phyloP scores from a whole-genome alignment of 139 green algal species.

The Medakamo hakoo region DNA sequence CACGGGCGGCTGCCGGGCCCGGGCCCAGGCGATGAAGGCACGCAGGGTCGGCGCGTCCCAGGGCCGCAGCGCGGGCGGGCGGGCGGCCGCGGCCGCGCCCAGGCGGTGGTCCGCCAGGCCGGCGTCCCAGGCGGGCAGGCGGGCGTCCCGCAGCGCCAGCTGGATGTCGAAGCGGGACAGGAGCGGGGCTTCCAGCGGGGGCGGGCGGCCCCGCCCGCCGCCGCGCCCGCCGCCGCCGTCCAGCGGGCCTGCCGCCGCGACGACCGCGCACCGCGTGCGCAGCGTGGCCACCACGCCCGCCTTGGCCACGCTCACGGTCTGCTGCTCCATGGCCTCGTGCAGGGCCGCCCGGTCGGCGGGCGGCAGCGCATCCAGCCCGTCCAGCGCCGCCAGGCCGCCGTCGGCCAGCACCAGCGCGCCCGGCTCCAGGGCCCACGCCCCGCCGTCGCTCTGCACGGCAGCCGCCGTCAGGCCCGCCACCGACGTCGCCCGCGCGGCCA shows the following conservation, averaged over 20 bases:
- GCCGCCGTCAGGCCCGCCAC: constrained; percentile 64
- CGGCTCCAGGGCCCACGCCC: constrained; percentile 71
- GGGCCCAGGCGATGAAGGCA: constrained; percentile 60
- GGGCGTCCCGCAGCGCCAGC: constrained; percentile 50
- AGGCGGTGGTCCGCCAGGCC: constrained; percentile 61
- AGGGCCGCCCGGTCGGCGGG: constrained; percentile 60
- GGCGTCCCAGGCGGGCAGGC: constrained; percentile 43
- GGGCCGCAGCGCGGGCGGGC: constrained; percentile 2
- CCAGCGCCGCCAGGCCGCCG: constrained; percentile 77
- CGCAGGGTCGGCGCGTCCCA: constrained; percentile 46
- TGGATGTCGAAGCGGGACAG: constrained; percentile 86
- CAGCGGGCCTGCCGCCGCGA: constrained; percentile 21
- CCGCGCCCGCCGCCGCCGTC: not conserved
- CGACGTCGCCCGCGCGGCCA: constrained; percentile 47
- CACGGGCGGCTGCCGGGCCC: constrained; percentile 19
- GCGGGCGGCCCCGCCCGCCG: too few relatives aligned
- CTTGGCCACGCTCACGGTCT: constrained; percentile 82
- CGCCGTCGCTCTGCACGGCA: constrained; percentile 39
- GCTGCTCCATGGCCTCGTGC: constrained; percentile 92
- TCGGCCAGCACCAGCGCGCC: constrained; percentile 66
- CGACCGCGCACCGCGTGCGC: constrained; percentile 43
- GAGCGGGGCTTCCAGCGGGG: constrained; percentile 15
- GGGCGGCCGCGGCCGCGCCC: not conserved
- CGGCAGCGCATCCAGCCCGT: constrained; percentile 70
- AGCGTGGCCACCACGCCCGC: constrained; percentile 79